Evolutionary conservation across 2,329 filamentous ascomycete species (phyloP), one percentile per base, ranked within the genome.

Genomic region (Acephala macrosclerotiorum): DNA sequence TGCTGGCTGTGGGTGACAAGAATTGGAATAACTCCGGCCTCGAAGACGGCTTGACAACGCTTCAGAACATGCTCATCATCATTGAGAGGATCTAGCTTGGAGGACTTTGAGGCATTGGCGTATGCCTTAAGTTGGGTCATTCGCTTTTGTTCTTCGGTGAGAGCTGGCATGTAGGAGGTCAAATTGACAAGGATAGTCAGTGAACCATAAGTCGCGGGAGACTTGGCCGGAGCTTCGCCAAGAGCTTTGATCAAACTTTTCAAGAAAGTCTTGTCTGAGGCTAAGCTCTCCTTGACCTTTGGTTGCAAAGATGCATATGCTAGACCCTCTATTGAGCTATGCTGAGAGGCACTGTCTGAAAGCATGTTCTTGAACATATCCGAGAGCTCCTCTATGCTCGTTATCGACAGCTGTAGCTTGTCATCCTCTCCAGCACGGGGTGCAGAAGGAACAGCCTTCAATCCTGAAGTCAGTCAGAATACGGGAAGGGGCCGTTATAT

Each of bases 41-140:
- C 89, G 66, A 98, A 91, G 14, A 97, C 85, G 12, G 85, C 86
- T 75, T 87, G 88, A 78, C 95, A 97, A 26, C 96, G 89, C 66
- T 85, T 84, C 18, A 87, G 83, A 38, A 97, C 94, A 70, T 92
- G 88, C 1, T 89, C 83, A 64, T 97, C 90, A 67, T 94, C 87
- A 64, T 96, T 90, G 0, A 96, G 82, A 8, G 88, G 87, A 74
- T 94, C 88, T 0, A 85, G 82, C 2, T 84, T 80, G 0, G 83
- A 77, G n/a, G 87, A 86, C 74, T 93, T 94, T 5, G 89, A 89
- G 0, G 93, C 91, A 75, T 97, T 93, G 16, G 96, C 96, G 74
- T 98, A 99, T 1, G 94, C 93, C 81, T 97, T 97, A 53, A 99
- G 85, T 77, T 99, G 92, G 6, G 87, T 87, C 81, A 99, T 93